These are phyloP conservation scores for Trypanosoma cruzi DNA, from an alignment of 208 protist genomes.

Conservation along the genomic window DNA sequence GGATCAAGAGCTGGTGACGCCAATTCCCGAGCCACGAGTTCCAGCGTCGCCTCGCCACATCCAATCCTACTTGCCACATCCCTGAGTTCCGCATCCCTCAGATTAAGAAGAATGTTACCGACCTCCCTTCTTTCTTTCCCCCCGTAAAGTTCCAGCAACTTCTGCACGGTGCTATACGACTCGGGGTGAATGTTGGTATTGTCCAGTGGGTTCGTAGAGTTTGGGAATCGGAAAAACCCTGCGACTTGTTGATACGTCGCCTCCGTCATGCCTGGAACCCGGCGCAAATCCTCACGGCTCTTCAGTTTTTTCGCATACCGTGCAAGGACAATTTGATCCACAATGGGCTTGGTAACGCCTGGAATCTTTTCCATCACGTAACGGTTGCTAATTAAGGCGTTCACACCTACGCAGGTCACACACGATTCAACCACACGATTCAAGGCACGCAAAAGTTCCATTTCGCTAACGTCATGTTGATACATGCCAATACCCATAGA, in stretches of 20 bases:
- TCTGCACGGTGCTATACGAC: constrained; percentile 62
- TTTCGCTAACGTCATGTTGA: constrained; percentile 88
- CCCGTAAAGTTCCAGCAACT: constrained; percentile 40
- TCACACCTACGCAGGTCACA: constrained; percentile 81
- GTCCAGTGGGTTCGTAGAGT: constrained; percentile 82
- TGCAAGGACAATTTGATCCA: constrained; percentile 81
- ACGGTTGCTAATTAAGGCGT: constrained; percentile 66
- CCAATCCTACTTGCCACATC: constrained; percentile 29
- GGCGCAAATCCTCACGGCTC: constrained; percentile 76
- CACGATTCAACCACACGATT: constrained; percentile 70
- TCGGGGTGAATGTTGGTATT: constrained; percentile 85
- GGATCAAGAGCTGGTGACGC: constrained; percentile 71
- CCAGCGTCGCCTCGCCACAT: constrained; percentile 69
- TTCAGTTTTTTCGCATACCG: constrained; percentile 52
- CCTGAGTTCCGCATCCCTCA: constrained; percentile 22
- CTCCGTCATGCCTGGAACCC: constrained; percentile 78
- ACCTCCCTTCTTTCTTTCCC: constrained; percentile 17
- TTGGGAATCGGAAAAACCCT: constrained; percentile 90
- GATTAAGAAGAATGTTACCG: constrained; percentile 27
- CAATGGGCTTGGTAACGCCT: constrained; percentile 61
- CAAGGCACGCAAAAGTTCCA: constrained; percentile 55
- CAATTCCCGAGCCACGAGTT: constrained; percentile 59
- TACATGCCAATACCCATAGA: constrained; percentile 93
- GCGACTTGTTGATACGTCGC: constrained; percentile 72
- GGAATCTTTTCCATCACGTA: constrained; percentile 87